phyloP scores from a whole-genome alignment of 192 early-diverging fungal genomes.

The Coemansia sp. region DNA sequence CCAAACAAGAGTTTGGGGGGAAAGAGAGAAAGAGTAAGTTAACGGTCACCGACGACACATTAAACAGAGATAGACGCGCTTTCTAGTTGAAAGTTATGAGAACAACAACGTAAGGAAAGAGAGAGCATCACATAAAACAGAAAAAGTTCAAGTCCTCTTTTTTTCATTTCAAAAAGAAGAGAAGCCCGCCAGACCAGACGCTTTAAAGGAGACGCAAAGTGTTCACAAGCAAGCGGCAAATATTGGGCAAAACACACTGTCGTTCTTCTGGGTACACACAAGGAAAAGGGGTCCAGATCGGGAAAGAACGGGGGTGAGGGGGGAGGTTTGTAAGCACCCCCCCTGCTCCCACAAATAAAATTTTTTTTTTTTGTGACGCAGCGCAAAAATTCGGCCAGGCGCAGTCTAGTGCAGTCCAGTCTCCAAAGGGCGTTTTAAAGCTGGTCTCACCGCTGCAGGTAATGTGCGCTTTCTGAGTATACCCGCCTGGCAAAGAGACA shows the following conservation, averaged over 20 bases:
- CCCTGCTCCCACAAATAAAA: constrained; percentile 2
- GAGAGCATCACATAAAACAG: constrained; percentile 7
- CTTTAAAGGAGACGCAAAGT: neutral
- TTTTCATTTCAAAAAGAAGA: constrained; percentile 13
- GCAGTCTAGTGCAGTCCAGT: neutral
- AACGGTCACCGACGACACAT: constrained; percentile 11
- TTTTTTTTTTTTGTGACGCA: neutral
- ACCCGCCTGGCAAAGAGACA: neutral
- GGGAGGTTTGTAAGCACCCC: neutral
- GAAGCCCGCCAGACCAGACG: neutral
- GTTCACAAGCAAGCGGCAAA: constrained; percentile 14
- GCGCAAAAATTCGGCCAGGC: neutral
- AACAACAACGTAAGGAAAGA: neutral
- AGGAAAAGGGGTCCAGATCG: constrained; percentile 5
- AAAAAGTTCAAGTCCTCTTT: constrained; percentile 7
- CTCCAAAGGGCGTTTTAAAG: neutral
- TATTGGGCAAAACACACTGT: constrained; percentile 3
- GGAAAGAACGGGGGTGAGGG: neutral
- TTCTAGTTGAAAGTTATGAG: constrained; percentile 1
- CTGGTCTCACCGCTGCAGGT: neutral
- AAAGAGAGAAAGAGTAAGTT: neutral
- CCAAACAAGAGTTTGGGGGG: neutral
- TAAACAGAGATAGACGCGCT: constrained; percentile 2
- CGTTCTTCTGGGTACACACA: neutral
- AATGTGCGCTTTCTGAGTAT: constrained; percentile 3